Percentiles rank a stretch among this genome's conserved stretches.
Conservation (phyloP, 441 rosid genomes). For the Gossypium schwendimanii region DNA sequence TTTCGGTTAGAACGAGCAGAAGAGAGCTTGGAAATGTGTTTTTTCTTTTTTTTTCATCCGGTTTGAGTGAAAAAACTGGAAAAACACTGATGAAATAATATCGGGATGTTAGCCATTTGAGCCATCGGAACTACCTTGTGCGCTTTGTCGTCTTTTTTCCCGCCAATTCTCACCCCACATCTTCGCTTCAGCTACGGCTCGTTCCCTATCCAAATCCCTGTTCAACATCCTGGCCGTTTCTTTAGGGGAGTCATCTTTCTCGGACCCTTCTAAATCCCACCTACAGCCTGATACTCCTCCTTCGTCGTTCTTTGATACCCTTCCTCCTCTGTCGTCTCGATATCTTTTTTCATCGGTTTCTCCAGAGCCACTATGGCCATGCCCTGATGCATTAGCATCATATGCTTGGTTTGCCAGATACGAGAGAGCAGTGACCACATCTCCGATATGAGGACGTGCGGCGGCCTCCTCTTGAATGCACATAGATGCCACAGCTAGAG, state of each 20-base stretch:
- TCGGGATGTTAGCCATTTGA: slow-evolving; percentile 33
- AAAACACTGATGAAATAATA: not conserved
- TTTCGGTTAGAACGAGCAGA: not conserved
- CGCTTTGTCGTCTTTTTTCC: slow-evolving; percentile 73
- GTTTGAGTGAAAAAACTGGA: not conserved
- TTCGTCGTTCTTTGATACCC: slow-evolving; percentile 48
- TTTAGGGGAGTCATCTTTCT: slow-evolving; percentile 79
- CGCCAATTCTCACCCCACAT: slow-evolving; percentile 97
- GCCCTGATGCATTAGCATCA: slow-evolving; percentile 43
- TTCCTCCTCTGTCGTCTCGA: slow-evolving; percentile 56
- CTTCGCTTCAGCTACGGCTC: slow-evolving; percentile 94
- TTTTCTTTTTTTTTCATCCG: no score
- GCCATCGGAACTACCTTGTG: slow-evolving; percentile 70
- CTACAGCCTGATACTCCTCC: slow-evolving; percentile 54
- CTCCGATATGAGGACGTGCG: slow-evolving; percentile 82
- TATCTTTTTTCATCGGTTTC: slow-evolving; percentile 47
- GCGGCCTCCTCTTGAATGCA: slow-evolving; percentile 97
- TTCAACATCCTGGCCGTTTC: slow-evolving; percentile 62
- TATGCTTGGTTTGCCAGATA: slow-evolving; percentile 80
- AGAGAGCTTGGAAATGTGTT: slow-evolving; percentile 5
- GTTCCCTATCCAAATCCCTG: slow-evolving; percentile 71
- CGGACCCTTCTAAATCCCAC: slow-evolving; percentile 73
- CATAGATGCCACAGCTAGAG: slow-evolving; percentile 94
- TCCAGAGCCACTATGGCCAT: slow-evolving; percentile 31
- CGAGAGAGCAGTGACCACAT: slow-evolving; percentile 90